Base-by-base conservation (phyloP, 441 rosid genomes). In the Erysimum pusillum region DNA sequence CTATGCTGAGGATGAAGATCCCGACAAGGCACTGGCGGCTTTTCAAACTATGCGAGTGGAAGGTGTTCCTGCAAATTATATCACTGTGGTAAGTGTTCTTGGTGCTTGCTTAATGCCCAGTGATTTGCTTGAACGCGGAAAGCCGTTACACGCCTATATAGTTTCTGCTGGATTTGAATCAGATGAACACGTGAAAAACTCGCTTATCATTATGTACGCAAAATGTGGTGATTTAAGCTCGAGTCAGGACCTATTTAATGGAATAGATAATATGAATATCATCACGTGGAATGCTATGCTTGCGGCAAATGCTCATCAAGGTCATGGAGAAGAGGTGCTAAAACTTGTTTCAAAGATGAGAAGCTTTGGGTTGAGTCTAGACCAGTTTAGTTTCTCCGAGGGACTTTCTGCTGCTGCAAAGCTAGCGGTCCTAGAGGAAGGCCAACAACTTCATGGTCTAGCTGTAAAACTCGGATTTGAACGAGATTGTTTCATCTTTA, bases 121-220 rank as follows among this genome's bases (percentile, higher is more conserved):
- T 79, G 82, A 80, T 85, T 83, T 89, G 67, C 73, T 75, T 73
- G 76, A 74, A 53, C 80, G 38, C 2, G 97, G 95, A 71, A 87
- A 80, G 87, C 86, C 97, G 20, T 78, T 91, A 59, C 98, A 92
- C 10, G 85, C 86, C 9, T 80, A 83, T 76, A 61, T 79, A 77
- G 78, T 89, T 63, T 67, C 72, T 48, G 84, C 73, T 15, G 97
- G 98, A 75, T 82, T 89, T 71, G 90, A 87, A 73, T 82, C 87
- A 3, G 76, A 87, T 74, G 72, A 76, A 38, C 85, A 83, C 76
- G 90, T 89, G 48, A 83, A 80, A 73, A 94, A 89, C 74, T 89
- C 97, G 11, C 94, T 94, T 61, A 87, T 94, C 81, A 85, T 81
- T 32, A 90, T 90, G 97, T 94, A 94, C 48, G 92, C 91, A 11